Percentiles rank a stretch among this genome's conserved stretches.
These are phyloP conservation scores for Nicotiana tomentosiformis DNA, from an alignment of 257 asterid genomes.

Conservation along the genomic window DNA sequence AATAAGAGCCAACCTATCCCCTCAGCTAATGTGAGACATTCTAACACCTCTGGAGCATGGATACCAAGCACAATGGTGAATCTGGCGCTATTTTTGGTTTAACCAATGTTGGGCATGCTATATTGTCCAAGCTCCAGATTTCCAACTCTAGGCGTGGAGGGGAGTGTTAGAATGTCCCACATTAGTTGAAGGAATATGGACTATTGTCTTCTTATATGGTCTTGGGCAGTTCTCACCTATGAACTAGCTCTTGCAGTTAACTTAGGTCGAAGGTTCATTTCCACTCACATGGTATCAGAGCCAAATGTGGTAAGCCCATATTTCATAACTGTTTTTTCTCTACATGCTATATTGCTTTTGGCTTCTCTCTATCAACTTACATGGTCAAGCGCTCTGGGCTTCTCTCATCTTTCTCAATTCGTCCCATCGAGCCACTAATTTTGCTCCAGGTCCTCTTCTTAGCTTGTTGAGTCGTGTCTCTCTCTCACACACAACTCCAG, in stretches of 20 bases:
- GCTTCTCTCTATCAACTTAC: neutral
- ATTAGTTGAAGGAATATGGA: neutral
- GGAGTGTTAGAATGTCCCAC: neutral
- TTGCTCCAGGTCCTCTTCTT: neutral
- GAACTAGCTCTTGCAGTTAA: too few relatives aligned
- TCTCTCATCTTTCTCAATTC: neutral
- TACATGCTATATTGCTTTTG: neutral
- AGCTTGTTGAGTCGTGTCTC: neutral
- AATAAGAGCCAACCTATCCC: too few relatives aligned
- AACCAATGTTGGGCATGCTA: too few relatives aligned
- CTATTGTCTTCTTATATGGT: neutral
- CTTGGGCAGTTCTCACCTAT: neutral
- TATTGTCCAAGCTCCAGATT: too few relatives aligned
- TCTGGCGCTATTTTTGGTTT: too few relatives aligned
- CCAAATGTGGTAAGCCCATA: neutral
- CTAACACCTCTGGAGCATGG: too few relatives aligned
- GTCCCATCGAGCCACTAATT: neutral
- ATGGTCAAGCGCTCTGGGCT: neutral
- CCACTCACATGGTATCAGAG: neutral
- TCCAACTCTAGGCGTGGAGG: too few relatives aligned
- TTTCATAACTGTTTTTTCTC: neutral
- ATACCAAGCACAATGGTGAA: too few relatives aligned
- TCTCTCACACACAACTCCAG: neutral
- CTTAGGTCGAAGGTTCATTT: neutral
- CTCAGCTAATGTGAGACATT: too few relatives aligned